phyloP scores from a whole-genome alignment of 2,329 filamentous ascomycete species.

The Fusarium succisae region DNA sequence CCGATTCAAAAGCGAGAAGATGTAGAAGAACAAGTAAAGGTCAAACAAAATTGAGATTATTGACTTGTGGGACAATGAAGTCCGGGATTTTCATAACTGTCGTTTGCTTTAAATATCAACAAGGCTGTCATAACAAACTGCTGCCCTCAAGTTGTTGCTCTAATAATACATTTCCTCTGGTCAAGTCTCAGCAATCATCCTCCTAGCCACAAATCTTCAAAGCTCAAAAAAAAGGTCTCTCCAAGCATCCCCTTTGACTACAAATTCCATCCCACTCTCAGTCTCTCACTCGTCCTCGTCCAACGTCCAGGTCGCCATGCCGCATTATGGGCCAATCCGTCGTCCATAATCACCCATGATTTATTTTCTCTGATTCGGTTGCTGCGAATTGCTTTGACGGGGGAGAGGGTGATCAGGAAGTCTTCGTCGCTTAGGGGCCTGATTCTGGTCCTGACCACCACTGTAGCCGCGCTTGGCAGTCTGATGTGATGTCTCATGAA shows the following conservation, averaged over 20 bases:
- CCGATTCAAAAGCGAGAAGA: neutral
- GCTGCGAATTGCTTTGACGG: neutral
- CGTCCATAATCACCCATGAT: neutral
- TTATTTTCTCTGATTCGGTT: neutral
- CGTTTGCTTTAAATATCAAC: neutral
- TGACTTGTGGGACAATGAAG: neutral
- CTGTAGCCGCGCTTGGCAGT: neutral
- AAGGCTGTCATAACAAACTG: conserved; percentile 6
- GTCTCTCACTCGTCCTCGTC: neutral
- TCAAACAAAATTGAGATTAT: neutral
- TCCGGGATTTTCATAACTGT: neutral
- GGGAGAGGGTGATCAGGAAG: conserved; percentile 4
- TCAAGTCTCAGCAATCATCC: conserved; percentile 12
- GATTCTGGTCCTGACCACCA: neutral
- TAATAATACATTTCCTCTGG: conserved; percentile 4
- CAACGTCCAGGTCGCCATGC: neutral
- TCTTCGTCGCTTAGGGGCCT: conserved; percentile 13
- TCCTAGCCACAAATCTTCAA: neutral
- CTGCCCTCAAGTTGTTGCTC: neutral
- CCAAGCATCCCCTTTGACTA: neutral
- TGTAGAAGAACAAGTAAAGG: neutral
- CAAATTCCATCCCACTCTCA: neutral
- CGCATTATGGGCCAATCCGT: neutral
- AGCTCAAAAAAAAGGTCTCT: neutral
- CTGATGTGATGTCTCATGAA: neutral